Base-by-base conservation (phyloP, 257 asterid genomes). In the Nicotiana undulata region DNA sequence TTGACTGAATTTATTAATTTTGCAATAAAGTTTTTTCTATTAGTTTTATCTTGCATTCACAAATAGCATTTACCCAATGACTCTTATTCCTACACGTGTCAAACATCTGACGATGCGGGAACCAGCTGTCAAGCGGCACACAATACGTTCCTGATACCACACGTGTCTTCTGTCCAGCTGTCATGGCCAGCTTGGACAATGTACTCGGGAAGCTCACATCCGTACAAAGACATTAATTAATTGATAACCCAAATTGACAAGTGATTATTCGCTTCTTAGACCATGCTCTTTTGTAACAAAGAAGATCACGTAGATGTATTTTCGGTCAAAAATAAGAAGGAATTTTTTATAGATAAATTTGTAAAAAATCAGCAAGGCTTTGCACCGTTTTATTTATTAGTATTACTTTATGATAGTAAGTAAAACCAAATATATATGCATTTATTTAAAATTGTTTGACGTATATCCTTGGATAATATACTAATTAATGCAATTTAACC, bases 91-190 rank as follows among this genome's bases (percentile, higher is more conserved):
- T 61, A 79, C 79, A 63, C 86, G 81, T 80, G 75, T 80, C 63
- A 18, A 80, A 1, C 16, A 81, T 51, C 77, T 32, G 82, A 37
- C 13, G 16, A n/a, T n/a, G n/a, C 76, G 75, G 53, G 63, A 7
- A 56, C 83, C 83, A 86, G 87, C 53, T 86, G 81, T 82, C 85
- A 68, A 49, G 16, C 24, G 16, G 16, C 17, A 22, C 16, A 46
- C 58, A 68, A 12, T 13, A 44, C 59, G 9, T 59, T 56, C 53
- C 70, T 4, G 20, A 28, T 12, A 56, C 52, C 29, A 34, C 82
- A 84, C 61, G 61, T 74, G 79, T 49, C 11, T 68, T 66, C 81
- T 44, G 63, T 80, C 83, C 81, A 81, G 24, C 20, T 8, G 52
- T 22, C 60, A 63, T 37, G 46, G 13, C 66, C 18, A 58, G 6